Conservation (phyloP, 1,284 basidiomycete genomes). For the Trichosporon sp. region DNA sequence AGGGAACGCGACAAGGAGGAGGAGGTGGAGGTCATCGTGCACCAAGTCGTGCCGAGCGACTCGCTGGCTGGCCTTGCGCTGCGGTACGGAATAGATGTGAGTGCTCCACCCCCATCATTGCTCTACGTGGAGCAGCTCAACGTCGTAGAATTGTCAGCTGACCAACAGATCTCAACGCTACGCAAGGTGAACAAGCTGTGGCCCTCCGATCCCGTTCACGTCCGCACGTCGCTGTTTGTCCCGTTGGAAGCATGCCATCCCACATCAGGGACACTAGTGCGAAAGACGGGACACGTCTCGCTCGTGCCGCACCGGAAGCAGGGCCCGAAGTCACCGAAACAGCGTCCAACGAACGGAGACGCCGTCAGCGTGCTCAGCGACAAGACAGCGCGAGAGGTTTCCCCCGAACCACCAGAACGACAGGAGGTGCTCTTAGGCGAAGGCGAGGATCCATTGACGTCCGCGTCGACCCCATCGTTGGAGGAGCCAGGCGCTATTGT, state of each 20-base stretch:
- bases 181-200: conserved; percentile 85
- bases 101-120: conserved; percentile 27
- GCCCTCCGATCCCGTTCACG: conserved; percentile 83
- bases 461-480: background rate
- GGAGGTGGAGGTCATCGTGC: conserved; percentile 58
- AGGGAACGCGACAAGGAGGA: conserved; percentile 41
- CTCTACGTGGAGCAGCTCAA: background rate
- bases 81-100: conserved; percentile 77
- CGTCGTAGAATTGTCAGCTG: background rate
- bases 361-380: conserved; percentile 20
- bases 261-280: conserved; percentile 44
- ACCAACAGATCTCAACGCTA: conserved; percentile 64
- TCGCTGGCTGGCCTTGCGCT: conserved; percentile 81
- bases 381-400: background rate
- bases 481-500: conserved; percentile 20
- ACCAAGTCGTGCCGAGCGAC: conserved; percentile 69
- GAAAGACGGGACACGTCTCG: conserved; percentile 49
- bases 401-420: background rate
- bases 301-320: conserved; percentile 38
- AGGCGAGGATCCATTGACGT: conserved; percentile 14
- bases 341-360: conserved; percentile 34
- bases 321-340: background rate
- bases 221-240: conserved; percentile 77
- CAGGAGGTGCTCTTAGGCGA: conserved; percentile 16
- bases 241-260: conserved; percentile 61